Evolutionary conservation across 352 stramenopile genomes (phyloP), one percentile per base, ranked within the genome.

Genomic region (Phytophthora multivora): DNA sequence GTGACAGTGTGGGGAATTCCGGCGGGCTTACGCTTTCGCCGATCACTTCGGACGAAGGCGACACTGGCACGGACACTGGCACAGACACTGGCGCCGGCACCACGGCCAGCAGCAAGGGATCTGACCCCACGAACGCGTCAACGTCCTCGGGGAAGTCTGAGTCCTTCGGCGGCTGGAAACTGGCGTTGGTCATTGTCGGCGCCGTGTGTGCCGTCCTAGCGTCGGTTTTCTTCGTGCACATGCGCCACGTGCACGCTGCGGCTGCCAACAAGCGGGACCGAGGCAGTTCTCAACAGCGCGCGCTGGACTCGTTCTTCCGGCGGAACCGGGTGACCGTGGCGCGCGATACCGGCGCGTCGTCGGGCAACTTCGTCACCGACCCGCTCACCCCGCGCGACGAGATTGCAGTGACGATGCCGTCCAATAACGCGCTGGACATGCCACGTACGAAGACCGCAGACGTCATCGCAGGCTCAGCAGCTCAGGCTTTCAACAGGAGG

Each of bases 221-320:
- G 15, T 84, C 75, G 23, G 59, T 91, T 23, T 76, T 88, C 65
- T 87, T 89, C 49, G 76, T 87, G 35, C 81, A 82, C 46, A 66
- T 67, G 51, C 68, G 55, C 15, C 64, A 80, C 43, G 66, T 71
- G 9, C 69, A 60, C 11, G 45, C 58, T 39, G 63, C 61, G 2
- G 51, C 62, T 0, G 69, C 73, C 2, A 60, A 67, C 39, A 68
- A 69, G 13, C 60, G 72, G 7, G 42, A 41, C 2, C 69, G 73
- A 1, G 74, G 68, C 26, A 76, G 66, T 51, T 70, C 72, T 0
- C 48, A 88, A 48, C 77, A 80, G 49, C 72, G 76, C 11, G 59
- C 74, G 15, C 25, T 88, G 54, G 75, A 90, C 43, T 75, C 74
- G 23, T 83, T 84, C 57, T 87, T 87, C 51, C 59, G 68, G 4